Evolutionary conservation across 192 early-diverging fungal species (phyloP), one percentile per base, ranked within the genome.

Genomic region (Coemansia sp.): DNA sequence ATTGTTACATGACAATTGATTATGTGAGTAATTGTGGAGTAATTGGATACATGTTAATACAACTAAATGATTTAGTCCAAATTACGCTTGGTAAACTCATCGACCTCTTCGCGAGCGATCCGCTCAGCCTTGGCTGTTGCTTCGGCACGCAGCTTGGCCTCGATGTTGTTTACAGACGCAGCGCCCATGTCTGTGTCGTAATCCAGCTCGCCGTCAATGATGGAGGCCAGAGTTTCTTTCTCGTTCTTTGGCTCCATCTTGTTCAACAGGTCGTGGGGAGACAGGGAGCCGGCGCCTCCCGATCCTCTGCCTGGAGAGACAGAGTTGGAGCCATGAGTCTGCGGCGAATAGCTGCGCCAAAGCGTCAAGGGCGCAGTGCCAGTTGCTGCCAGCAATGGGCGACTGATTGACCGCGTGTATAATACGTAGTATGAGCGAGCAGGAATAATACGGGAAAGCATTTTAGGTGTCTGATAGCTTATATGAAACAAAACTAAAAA

Each of bases 131-230:
- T 75, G 34, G 54, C 63, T 12, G 36, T 29, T 8, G 63, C 42
- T 22, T 71, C 75, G 13, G 76, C 72, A 29, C 80, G 80, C 66
- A 27, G 43, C 24, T 74, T 67, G 55, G 76, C 76, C 24, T 61
- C 69, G 9, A 73, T 57, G 68, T 80, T 84, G 73, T 84, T 84
- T 47, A 84, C 78, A 2, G 82, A 62, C 9, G 61, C 71, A 15
- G 82, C 74, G 22, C 75, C 78, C 78, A 84, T 65, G 52, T 84
- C 78, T 31, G 77, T 80, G 63, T 84, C 82, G 22, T 77, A 80
- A 68, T 84, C 82, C 18, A 77, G 63, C 78, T 84, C 82, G 54
- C 77, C 74, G 47, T 84, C 82, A 38, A 80, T 71, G 57, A 84
- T 75, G n/a, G 82, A 79, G 8, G 78, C 65, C 2, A 84, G 72